Evolutionary conservation across 1,284 basidiomycete genomes (phyloP).

Genomic region (Moesziomyces parantarcticus): DNA sequence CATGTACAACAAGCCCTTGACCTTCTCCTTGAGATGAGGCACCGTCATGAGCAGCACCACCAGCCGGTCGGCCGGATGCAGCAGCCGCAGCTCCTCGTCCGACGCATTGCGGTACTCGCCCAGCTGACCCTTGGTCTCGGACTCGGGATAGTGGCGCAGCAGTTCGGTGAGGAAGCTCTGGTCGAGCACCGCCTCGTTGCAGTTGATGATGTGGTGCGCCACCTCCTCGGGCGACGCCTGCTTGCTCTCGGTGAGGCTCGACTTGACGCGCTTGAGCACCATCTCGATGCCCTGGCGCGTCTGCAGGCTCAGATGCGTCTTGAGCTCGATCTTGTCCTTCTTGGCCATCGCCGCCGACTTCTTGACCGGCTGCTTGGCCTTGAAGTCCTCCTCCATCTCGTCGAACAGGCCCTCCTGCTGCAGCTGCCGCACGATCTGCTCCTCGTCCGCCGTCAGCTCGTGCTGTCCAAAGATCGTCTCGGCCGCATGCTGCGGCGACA

Average conservation of each 20-base stretch:
- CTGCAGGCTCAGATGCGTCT: slow-evolving; percentile 63
- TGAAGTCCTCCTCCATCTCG: slow-evolving; percentile 98
- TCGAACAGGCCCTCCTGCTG: slow-evolving; percentile 79
- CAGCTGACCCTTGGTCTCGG: slow-evolving; percentile 66
- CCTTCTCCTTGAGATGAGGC: slow-evolving; percentile 86
- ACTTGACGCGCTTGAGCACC: slow-evolving; percentile 41
- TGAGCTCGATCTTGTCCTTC: slow-evolving; percentile 68
- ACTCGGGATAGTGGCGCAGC: slow-evolving; percentile 65
- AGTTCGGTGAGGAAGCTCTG: slow-evolving; percentile 66
- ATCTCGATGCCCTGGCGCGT: slow-evolving; percentile 61
- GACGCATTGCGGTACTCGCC: slow-evolving; percentile 81
- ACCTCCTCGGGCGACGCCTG: slow-evolving; percentile 66
- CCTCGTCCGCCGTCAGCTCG: slow-evolving; percentile 49
- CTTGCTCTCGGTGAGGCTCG: slow-evolving; percentile 53
- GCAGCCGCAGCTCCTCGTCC: slow-evolving; percentile 83
- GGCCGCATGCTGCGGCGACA: slow-evolving; percentile 65
- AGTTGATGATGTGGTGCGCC: slow-evolving; percentile 66
- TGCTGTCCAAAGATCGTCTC: slow-evolving; percentile 65
- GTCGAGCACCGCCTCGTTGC: slow-evolving; percentile 64
- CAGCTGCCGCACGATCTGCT: slow-evolving; percentile 46
- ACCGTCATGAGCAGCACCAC: slow-evolving; percentile 98
- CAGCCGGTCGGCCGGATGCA: slow-evolving; percentile 93
- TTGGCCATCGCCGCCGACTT: slow-evolving; percentile 63
- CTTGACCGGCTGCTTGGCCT: slow-evolving; percentile 86
- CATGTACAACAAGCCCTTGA: slow-evolving; percentile 90